Evolutionary conservation across 441 rosid species (phyloP).

Genomic region (Bruguiera hainesii): DNA sequence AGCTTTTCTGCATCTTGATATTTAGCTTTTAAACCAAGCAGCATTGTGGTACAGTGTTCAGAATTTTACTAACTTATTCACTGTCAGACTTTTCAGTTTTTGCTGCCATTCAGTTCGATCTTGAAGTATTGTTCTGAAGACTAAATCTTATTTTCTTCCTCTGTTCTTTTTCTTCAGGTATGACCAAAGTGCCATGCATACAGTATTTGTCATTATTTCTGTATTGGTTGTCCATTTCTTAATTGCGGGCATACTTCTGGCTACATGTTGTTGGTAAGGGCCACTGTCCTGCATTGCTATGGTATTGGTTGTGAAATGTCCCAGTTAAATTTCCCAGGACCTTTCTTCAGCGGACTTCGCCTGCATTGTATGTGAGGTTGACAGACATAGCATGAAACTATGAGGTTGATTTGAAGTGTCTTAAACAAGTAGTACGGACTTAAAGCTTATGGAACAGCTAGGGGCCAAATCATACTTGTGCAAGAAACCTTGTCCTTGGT

Average conservation of each 20-base stretch:
- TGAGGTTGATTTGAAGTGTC: background rate
- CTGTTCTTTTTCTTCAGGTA: slow-evolving; percentile 52
- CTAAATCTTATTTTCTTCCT: slow-evolving; percentile 8
- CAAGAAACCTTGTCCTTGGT: no score
- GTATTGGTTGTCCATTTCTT: slow-evolving; percentile 77
- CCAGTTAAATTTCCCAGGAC: background rate
- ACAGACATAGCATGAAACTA: background rate
- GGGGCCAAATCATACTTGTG: background rate
- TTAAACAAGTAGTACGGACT: background rate
- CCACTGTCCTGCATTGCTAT: slow-evolving; percentile 1
- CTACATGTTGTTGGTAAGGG: slow-evolving; percentile 85
- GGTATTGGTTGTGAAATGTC: background rate
- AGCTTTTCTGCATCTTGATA: slow-evolving; percentile 4
- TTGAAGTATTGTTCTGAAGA: slow-evolving; percentile 1
- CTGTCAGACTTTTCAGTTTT: background rate
- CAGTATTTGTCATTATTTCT: slow-evolving; percentile 67
- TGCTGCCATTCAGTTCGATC: background rate
- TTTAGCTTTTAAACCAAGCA: slow-evolving; percentile 12
- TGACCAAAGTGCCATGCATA: slow-evolving; percentile 77
- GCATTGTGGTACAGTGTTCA: background rate
- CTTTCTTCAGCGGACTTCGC: background rate
- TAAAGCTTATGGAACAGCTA: background rate
- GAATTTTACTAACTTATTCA: background rate
- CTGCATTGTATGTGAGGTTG: background rate
- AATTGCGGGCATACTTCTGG: slow-evolving; percentile 65